These are phyloP conservation scores for Dictyophora rubrovolvata DNA, from an alignment of 768 basidiomycete species.

Conservation along the genomic window DNA sequence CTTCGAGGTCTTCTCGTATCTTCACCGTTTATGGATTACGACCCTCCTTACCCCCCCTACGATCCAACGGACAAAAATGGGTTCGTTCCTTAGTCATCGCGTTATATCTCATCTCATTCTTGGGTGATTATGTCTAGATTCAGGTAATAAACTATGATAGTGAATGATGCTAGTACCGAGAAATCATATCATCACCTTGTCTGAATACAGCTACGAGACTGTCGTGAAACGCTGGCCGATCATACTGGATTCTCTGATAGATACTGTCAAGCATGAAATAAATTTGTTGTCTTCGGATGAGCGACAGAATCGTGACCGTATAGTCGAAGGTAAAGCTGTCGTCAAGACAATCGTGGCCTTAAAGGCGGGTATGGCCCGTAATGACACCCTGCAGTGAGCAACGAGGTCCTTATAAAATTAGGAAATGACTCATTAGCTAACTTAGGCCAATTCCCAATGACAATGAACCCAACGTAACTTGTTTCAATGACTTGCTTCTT, in stretches of 20 bases:
- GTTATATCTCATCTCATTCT: constrained; percentile 2
- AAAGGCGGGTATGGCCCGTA: constrained; percentile 83
- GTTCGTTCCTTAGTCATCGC: constrained; percentile 26
- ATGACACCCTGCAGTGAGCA: constrained; percentile 57
- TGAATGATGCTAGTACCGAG: background rate
- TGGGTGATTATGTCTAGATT: constrained; percentile 36
- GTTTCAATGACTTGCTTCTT: constrained; percentile 71
- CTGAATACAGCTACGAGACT: constrained; percentile 55
- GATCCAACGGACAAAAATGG: constrained; percentile 62
- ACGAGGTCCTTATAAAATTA: constrained; percentile 5
- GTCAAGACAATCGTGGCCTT: constrained; percentile 65
- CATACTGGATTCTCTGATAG: constrained; percentile 74
- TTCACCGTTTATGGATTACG: constrained; percentile 22
- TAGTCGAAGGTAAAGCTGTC: constrained; percentile 63
- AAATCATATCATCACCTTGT: background rate
- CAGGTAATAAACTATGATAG: constrained; percentile 35
- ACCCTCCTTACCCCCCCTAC: constrained; percentile 55
- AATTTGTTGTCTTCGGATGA: constrained; percentile 15
- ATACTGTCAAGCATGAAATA: constrained; percentile 20
- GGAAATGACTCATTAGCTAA: background rate
- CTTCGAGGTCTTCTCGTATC: background rate
- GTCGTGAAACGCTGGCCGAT: constrained; percentile 57
- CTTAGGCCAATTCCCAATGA: constrained; percentile 63
- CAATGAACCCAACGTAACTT: constrained; percentile 53
- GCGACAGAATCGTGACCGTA: constrained; percentile 21